Evolutionary conservation across 2,329 filamentous ascomycete species (phyloP).

Genomic region (Colletotrichum tamarilloi): DNA sequence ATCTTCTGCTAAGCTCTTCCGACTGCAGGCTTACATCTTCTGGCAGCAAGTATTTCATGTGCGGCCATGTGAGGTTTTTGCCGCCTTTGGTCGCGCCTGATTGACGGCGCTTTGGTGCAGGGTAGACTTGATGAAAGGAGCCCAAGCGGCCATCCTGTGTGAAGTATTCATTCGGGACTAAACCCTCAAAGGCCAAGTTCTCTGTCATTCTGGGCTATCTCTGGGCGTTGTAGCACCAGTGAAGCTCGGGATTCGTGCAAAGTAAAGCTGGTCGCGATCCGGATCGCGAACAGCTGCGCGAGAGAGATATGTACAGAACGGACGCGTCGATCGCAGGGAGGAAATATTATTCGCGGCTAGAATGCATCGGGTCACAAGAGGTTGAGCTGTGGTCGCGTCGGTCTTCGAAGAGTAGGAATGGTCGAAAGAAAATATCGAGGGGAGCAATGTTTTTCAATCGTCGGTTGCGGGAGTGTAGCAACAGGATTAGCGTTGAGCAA

Average conservation of each 20-base stretch:
- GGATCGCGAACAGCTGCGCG: conserved; percentile 8
- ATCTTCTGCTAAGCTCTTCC: conserved; percentile 10
- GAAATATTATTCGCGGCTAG: conserved; percentile 26
- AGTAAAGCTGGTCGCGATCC: conserved; percentile 6
- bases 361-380: conserved; percentile 25
- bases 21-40: conserved; percentile 61
- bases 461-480: conserved; percentile 1
- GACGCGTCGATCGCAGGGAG: conserved; percentile 32
- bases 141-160: conserved; percentile 82
- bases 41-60: conserved; percentile 70
- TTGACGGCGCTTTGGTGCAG: conserved; percentile 74
- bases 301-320: conserved; percentile 1
- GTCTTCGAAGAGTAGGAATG: conserved; percentile 8
- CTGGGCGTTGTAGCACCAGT: neutral
- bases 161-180: conserved; percentile 57
- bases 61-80: conserved; percentile 80
- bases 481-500: conserved; percentile 14
- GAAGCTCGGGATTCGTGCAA: neutral
- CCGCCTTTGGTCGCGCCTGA: conserved; percentile 71
- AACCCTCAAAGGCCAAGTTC: conserved; percentile 36
- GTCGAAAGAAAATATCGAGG: conserved; percentile 13
- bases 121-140: conserved; percentile 78
- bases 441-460: neutral
- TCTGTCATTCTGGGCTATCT: conserved; percentile 9
- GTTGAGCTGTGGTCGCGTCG: neutral